Evolutionary conservation across 2,329 filamentous ascomycete genomes (phyloP), one percentile per base, ranked within the genome.

Genomic region (Ceratocystis variospora): DNA sequence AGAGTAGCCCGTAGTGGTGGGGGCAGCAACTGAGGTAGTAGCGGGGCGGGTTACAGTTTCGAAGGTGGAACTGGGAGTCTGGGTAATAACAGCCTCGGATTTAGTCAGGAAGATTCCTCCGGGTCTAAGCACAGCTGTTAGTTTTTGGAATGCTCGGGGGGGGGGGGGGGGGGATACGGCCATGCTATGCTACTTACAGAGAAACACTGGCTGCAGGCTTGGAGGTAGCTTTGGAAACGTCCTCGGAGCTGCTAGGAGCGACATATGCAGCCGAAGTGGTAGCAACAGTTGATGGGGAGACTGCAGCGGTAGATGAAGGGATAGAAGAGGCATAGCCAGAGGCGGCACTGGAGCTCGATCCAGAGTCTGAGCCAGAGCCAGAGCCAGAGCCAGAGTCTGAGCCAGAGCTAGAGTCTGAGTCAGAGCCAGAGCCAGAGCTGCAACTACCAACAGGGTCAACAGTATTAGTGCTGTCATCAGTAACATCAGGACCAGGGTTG

Each of bases 401-500:
- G 3, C 46, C 28, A 55, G 72, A 65, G 44, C 67, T 64, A 62
- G 69, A 67, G 64, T 37, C 67, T 15, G 59, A 64, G 57, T 66
- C 61, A 37, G 33, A 59, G 3, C 46, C 28, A 55, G 72, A 71
- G 46, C 69, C 69, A 17, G 74, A 71, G 28, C 73, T 77, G n/a
- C 74, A 76, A 66, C 70, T 73, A 22, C 76, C 72, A 61, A 71
- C 69, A 4, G 78, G 77, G 17, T 73, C 71, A 31, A 53, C 7
- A n/a, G 73, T 72, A 66, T 72, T 74, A 64, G 71, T 69, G 22
- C 75, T 74, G 62, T 72, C 73, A 66, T 73, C 73, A 71, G 73
- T 75, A 57, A 84, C 79, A 66, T 83, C 79, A 0, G 78, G 74
- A 62, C 88, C 88, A 5, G 87, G 85, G 64, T 84, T 74, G 48